Conservation (phyloP, 2,329 filamentous ascomycete genomes). For the Pseudohalonectria lignicola region DNA sequence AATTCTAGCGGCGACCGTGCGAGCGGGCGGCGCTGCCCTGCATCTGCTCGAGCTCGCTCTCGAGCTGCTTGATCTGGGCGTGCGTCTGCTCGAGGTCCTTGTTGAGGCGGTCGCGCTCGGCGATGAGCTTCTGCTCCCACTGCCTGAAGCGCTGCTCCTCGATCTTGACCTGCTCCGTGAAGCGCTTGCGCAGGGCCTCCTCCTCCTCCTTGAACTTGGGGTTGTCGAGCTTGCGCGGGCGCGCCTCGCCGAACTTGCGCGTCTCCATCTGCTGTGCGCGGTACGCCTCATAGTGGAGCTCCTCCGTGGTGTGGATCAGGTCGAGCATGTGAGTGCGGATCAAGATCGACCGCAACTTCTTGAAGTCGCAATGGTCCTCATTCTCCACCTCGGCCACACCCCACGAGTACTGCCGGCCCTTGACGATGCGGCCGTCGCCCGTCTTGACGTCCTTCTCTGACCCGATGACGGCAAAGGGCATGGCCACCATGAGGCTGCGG, state of each 20-base stretch:
- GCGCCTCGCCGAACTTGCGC: slow-evolving; percentile 95
- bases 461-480: slow-evolving; percentile 98
- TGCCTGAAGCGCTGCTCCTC: slow-evolving; percentile 98
- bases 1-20: slow-evolving; percentile 83
- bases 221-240: slow-evolving; percentile 96
- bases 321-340: slow-evolving; percentile 99
- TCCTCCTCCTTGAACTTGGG: slow-evolving; percentile 99
- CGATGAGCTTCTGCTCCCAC: slow-evolving; percentile 99
- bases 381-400: slow-evolving; percentile 99
- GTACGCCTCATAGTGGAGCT: slow-evolving; percentile 98
- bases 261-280: slow-evolving; percentile 99
- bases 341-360: slow-evolving; percentile 97
- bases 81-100: slow-evolving; percentile 99
- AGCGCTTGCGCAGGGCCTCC: slow-evolving; percentile 94
- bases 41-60: slow-evolving; percentile 86
- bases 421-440: slow-evolving; percentile 88
- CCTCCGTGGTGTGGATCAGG: slow-evolving; percentile 98
- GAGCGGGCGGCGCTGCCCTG: slow-evolving; percentile 84
- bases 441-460: slow-evolving; percentile 99
- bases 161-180: slow-evolving; percentile 99
- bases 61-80: slow-evolving; percentile 83
- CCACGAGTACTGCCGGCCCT: slow-evolving; percentile 98
- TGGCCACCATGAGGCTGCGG: slow-evolving; percentile 85
- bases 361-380: slow-evolving; percentile 99
- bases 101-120: slow-evolving; percentile 96